These are phyloP conservation scores for Lophiotrema nucula DNA, from an alignment of 495 filamentous ascomycete species.

Conservation along the genomic window DNA sequence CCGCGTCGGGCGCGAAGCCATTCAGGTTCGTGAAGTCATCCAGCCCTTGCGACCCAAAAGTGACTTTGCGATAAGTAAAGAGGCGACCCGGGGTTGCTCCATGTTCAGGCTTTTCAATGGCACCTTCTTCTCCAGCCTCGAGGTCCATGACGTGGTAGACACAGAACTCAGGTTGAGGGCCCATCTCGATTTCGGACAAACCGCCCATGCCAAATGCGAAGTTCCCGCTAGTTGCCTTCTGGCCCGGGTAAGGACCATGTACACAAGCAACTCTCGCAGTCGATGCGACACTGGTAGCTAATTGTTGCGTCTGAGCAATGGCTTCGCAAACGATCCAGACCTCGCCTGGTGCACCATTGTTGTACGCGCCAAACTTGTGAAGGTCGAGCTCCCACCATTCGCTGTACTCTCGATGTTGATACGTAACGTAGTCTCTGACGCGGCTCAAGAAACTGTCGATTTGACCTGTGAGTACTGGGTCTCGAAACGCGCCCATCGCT, in stretches of 20 bases:
- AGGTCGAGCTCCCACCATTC: constrained; percentile 41
- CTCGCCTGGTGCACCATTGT: constrained; percentile 23
- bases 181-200: constrained; percentile 40
- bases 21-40: not conserved
- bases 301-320: constrained; percentile 44
- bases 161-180: constrained; percentile 45
- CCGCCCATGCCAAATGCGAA: constrained; percentile 46
- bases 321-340: constrained; percentile 48
- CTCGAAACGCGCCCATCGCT: constrained; percentile 49
- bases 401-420: constrained; percentile 31
- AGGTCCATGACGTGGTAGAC: constrained; percentile 51
- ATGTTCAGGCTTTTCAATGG: not conserved
- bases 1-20: not conserved
- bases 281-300: constrained; percentile 43
- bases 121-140: constrained; percentile 35
- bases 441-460: constrained; percentile 18
- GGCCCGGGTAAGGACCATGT: constrained; percentile 48
- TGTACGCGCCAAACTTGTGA: constrained; percentile 43
- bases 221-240: constrained; percentile 49
- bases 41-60: not conserved
- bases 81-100: not conserved
- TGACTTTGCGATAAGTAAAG: not conserved
- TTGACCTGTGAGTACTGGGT: constrained; percentile 28
- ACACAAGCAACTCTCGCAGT: constrained; percentile 42
- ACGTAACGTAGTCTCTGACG: constrained; percentile 34